Conservation (phyloP, 2,329 filamentous ascomycete species). For the Microdochium paspali region DNA sequence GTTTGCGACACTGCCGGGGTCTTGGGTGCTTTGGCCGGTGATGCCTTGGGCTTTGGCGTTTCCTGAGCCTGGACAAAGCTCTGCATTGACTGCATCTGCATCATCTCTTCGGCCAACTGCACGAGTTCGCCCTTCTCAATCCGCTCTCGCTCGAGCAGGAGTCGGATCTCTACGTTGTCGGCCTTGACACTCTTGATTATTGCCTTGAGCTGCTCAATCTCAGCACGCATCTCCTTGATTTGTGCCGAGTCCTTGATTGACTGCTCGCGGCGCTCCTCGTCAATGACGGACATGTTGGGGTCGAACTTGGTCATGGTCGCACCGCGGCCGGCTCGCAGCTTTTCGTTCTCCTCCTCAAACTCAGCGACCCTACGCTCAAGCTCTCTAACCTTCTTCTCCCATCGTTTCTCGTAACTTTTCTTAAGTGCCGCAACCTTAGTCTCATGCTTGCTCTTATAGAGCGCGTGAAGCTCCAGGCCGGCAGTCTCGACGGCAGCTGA, state of each 20-base stretch:
- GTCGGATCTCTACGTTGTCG: constrained; percentile 58
- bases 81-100: constrained; percentile 51
- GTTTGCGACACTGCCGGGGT: constrained; percentile 7
- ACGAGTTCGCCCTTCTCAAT: constrained; percentile 81
- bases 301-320: constrained; percentile 53
- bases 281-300: constrained; percentile 31
- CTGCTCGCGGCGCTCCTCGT: constrained; percentile 42
- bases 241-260: constrained; percentile 59
- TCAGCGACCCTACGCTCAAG: constrained; percentile 64
- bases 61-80: constrained; percentile 27
- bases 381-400: constrained; percentile 79
- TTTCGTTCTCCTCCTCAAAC: constrained; percentile 65
- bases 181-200: constrained; percentile 60
- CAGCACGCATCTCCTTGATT: constrained; percentile 61
- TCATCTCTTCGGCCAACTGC: constrained; percentile 74
- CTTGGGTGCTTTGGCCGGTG: constrained; percentile 11
- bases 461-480: constrained; percentile 80
- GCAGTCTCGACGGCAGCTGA: constrained; percentile 68
- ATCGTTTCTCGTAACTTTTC: constrained; percentile 74
- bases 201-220: constrained; percentile 64
- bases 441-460: constrained; percentile 97
- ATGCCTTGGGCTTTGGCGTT: constrained; percentile 1
- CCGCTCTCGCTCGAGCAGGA: constrained; percentile 62
- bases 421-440: constrained; percentile 88
- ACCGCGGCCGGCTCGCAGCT: constrained; percentile 56